Conservation (phyloP, 176 grass and related monocot species). For the Eragrostis nindensis region DNA sequence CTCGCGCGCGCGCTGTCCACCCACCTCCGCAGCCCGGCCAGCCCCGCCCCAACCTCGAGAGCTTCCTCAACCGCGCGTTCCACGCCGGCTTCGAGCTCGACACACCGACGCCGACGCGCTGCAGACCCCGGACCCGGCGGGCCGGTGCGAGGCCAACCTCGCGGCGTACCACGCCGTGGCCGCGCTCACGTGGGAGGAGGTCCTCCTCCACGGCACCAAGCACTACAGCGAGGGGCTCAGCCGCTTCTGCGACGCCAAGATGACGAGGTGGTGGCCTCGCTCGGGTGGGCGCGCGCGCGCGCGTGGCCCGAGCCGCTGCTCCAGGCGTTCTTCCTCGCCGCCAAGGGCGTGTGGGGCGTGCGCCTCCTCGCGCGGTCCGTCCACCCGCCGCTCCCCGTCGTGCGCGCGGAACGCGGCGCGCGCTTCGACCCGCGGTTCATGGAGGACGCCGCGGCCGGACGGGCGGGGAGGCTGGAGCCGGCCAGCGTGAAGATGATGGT, state of each 20-base stretch:
- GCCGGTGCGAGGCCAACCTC: constrained; percentile 68
- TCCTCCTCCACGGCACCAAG: constrained; percentile 75
- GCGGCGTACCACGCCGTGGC: constrained; percentile 60
- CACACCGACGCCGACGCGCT: constrained; percentile 54
- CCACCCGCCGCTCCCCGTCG: constrained; percentile 72
- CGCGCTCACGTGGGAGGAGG: constrained; percentile 81
- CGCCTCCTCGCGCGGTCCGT: constrained; percentile 88
- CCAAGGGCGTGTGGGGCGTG: constrained; percentile 83
- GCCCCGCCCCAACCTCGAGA: constrained; percentile 61
- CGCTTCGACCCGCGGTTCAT: constrained; percentile 87
- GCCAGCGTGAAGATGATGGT: constrained; percentile 86
- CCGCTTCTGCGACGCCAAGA: constrained; percentile 93
- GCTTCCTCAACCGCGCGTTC: constrained; percentile 81
- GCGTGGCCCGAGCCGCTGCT: constrained; percentile 87
- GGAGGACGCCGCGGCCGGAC: constrained; percentile 68
- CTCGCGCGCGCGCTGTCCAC: constrained; percentile 76
- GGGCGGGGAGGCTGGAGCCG: constrained; percentile 59
- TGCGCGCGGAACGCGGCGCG: constrained; percentile 69
- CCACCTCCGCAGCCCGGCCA: constrained; percentile 52
- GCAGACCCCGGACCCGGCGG: constrained; percentile 56
- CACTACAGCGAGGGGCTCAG: constrained; percentile 89
- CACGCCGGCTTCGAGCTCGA: constrained; percentile 77
- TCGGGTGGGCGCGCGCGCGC: constrained; percentile 68
- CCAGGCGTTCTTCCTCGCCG: constrained; percentile 82
- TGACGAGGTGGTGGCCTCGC: constrained; percentile 82